Evolutionary conservation across 2,329 filamentous ascomycete species (phyloP).

Genomic region (Colletotrichum tropicale): DNA sequence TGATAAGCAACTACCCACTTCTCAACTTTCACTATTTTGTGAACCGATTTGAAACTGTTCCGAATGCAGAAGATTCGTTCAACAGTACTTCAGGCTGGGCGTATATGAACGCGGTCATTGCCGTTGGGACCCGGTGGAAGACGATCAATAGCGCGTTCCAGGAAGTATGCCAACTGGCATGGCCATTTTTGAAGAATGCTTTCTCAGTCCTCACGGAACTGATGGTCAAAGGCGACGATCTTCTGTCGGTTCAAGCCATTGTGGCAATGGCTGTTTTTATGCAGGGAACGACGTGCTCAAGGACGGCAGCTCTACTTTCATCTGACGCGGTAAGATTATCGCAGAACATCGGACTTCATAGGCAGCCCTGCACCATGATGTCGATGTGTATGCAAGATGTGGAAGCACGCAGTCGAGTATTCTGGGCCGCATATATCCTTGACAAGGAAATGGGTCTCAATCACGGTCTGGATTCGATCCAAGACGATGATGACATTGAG

Average conservation of each 20-base stretch:
- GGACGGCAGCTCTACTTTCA: slow-evolving; percentile 3
- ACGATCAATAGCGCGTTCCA: slow-evolving; percentile 8
- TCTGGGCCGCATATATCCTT: slow-evolving; percentile 19
- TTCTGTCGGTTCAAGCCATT: slow-evolving; percentile 9
- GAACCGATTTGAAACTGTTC: background rate
- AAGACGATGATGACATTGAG: slow-evolving; percentile 13
- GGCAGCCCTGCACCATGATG: slow-evolving; percentile 4
- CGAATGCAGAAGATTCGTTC: background rate
- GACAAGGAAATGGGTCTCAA: slow-evolving; percentile 12
- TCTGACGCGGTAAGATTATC: slow-evolving; percentile 1
- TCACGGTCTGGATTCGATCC: slow-evolving; percentile 6
- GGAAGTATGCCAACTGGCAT: slow-evolving; percentile 8
- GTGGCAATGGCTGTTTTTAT: slow-evolving; percentile 17
- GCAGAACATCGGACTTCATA: slow-evolving; percentile 15
- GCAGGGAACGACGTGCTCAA: slow-evolving; percentile 8
- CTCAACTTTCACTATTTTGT: slow-evolving; percentile 13
- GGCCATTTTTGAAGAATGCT: slow-evolving; percentile 18
- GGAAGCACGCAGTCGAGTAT: slow-evolving; percentile 11
- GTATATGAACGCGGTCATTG: slow-evolving; percentile 6
- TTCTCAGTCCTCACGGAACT: slow-evolving; percentile 9
- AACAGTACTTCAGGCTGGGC: slow-evolving; percentile 16
- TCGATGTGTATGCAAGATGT: slow-evolving; percentile 7
- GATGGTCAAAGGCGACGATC: slow-evolving; percentile 1
- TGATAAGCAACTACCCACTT: background rate
- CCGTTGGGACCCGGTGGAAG: slow-evolving; percentile 4